Conservation (phyloP, 2,329 filamentous ascomycete species). For the Arthrocladium fulminans region DNA sequence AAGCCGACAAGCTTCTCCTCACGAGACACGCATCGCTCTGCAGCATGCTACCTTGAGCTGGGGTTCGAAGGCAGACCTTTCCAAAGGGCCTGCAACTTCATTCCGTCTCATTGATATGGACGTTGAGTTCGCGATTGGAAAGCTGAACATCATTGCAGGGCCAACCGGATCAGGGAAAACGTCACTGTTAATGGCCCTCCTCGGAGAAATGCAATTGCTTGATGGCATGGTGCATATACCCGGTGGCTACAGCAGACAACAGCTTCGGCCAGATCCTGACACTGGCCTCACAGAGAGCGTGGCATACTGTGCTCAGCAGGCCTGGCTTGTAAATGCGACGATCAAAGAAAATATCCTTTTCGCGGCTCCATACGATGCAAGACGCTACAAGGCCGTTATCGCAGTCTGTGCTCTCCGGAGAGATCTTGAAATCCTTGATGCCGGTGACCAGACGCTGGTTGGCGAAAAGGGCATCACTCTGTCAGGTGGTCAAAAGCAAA, state of each 20-base stretch:
- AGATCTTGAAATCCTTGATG: slow-evolving; percentile 84
- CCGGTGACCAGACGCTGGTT: slow-evolving; percentile 85
- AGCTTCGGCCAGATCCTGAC: slow-evolving; percentile 68
- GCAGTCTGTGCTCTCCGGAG: slow-evolving; percentile 83
- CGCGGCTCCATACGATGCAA: slow-evolving; percentile 67
- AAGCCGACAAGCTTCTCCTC: slow-evolving; percentile 59
- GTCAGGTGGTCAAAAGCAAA: slow-evolving; percentile 94
- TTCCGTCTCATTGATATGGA: slow-evolving; percentile 79
- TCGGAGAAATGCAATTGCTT: slow-evolving; percentile 89
- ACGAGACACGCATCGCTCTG: slow-evolving; percentile 72
- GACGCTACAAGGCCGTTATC: slow-evolving; percentile 79
- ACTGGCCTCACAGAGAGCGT: slow-evolving; percentile 85
- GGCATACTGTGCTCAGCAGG: slow-evolving; percentile 92
- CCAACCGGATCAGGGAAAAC: slow-evolving; percentile 94
- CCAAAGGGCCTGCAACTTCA: slow-evolving; percentile 52
- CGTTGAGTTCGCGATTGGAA: slow-evolving; percentile 71
- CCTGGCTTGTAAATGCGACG: slow-evolving; percentile 92
- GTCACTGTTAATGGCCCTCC: slow-evolving; percentile 85
- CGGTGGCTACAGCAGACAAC: slow-evolving; percentile 75
- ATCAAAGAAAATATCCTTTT: slow-evolving; percentile 97
- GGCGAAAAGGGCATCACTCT: slow-evolving; percentile 96
- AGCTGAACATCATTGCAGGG: slow-evolving; percentile 86
- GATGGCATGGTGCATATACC: slow-evolving; percentile 76
- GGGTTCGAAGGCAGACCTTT: slow-evolving; percentile 54
- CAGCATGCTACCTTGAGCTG: slow-evolving; percentile 78